Evolutionary conservation across 352 stramenopile species (phyloP), one percentile per base, ranked within the genome.

Genomic region (Pythium guiyangense): DNA sequence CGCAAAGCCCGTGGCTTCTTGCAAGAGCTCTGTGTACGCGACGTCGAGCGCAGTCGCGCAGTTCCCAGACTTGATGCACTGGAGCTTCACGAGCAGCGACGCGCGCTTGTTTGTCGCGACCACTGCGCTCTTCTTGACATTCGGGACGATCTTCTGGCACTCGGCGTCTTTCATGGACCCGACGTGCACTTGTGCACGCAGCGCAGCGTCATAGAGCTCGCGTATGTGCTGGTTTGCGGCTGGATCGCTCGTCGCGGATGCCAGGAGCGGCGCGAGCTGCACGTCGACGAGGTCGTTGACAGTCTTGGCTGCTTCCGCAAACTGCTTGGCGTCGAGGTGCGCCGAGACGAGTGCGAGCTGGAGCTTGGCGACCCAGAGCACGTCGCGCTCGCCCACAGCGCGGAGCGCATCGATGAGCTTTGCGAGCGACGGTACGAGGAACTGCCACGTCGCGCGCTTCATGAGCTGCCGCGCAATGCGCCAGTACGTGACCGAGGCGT

Each of bases 401-500:
- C 90, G 81, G 0, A 97, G 70, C 2, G 86, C 75, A 0, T 96
- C 84, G 22, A 89, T 58, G 2, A 96, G 70, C 8, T 64, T 78
- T 2, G 42, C 54, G 39, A 96, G 70, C 9, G 84, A 90, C 15
- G 76, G 65, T n/a, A 74, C 52, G 9, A 94, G 65, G 52, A 91
- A 89, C 62, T 89, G 80, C 27, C 87, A 87, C 1, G 71, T 90
- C 4, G 74, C 73, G 14, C 68, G 65, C 53, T 94, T 93, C 74
- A 97, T 92, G 27, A 96, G 69, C 54, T 86, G 77, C 5, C 88
- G 70, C 47, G 84, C 73, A 49, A 96, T 77, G 20, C 83, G 80
- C 89, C 89, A 97, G 52, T 92, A 94, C 29, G 78, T 75, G 12
- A 97, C 76, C 0, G 84, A 96, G 12, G 84, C 84, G 53, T 97